Conservation (phyloP, 2,329 filamentous ascomycete genomes). For the Fusarium mundagurra region DNA sequence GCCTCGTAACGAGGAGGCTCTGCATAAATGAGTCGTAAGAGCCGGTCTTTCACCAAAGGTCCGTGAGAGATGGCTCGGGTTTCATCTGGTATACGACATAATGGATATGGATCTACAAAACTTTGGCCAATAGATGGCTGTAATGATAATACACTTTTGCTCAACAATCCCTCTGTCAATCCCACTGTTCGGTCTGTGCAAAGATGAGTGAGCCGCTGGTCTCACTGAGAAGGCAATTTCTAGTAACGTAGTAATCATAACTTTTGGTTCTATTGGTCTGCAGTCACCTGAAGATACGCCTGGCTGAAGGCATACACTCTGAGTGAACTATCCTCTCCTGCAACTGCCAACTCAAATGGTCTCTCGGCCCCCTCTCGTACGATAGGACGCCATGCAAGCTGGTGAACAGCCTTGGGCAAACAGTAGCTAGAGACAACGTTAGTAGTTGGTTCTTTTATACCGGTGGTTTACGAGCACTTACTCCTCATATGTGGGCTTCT, state of each 20-base stretch:
- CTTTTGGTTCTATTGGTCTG: conserved; percentile 30
- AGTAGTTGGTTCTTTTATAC: conserved; percentile 2
- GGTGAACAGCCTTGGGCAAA: conserved; percentile 72
- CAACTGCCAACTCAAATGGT: conserved; percentile 59
- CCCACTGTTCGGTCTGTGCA: neutral
- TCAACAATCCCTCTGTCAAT: neutral
- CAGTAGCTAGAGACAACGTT: conserved; percentile 39
- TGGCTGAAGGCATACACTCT: conserved; percentile 62
- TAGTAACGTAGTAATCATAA: conserved; percentile 1
- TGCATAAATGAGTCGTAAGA: neutral
- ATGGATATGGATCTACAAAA: conserved; percentile 33
- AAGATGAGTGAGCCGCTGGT: neutral
- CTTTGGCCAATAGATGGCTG: conserved; percentile 24
- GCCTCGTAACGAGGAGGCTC: neutral
- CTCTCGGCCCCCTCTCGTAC: conserved; percentile 41
- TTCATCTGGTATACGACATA: conserved; percentile 30
- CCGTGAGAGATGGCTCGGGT: neutral
- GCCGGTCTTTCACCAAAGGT: neutral
- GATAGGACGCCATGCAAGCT: conserved; percentile 74
- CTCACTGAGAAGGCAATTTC: neutral
- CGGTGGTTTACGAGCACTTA: conserved; percentile 44
- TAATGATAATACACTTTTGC: conserved; percentile 37
- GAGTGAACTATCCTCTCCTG: conserved; percentile 70
- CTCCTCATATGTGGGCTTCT: conserved; percentile 50
- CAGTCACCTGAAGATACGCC: conserved; percentile 36